Base-by-base conservation (phyloP, 1,139 yeast species). In the Starmera stellimalicola region DNA sequence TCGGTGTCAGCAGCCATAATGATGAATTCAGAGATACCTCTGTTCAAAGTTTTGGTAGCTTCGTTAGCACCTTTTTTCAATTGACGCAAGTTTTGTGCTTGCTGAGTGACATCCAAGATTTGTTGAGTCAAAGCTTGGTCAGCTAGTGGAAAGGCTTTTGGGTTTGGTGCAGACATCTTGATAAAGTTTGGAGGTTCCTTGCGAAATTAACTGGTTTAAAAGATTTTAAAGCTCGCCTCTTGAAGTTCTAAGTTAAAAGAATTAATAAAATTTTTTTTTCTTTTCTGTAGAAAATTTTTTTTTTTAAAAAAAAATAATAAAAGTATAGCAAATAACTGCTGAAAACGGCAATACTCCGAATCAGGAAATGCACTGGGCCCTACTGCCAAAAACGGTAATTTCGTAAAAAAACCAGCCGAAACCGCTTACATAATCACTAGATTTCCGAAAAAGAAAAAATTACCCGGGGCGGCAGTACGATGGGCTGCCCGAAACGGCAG, bases 1-100 rank as follows among this genome's bases (percentile, higher is more conserved):
- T 91, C 95, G 54, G 98, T 85, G 63, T 93, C 98, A 54, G 98
- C 99, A 52, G 98, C 98, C 96, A 93, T 87, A 69, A 93, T 85
- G 66, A 93, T 88, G 75, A 93, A 91, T 70, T 91, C 98, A 54
- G 96, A 83, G 58, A 93, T 91, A 77, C 98, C 98, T 73, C 98
- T 85, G 82, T 93, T 91, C 68, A 91, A 77, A 54, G 98, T 91
- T 76, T 93, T 91, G 70, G 98, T 93, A 54, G 98, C 95, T 70
- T 91, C 99, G 65, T 93, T 91, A 49, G 98, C 98, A 65, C 99
- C 99, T 68, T 91, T 91, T 77, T 93, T 91, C 65, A 91, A 78
- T 69, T 93, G 99, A 73, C 97, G 87, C 65, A 91, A 77, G 70
- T 84, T 88, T 56, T 94, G 88, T 43, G 97, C 85, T 71, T 91